Base-by-base conservation (phyloP, 1,284 basidiomycete genomes). In the Laetiporus sulphureus region DNA sequence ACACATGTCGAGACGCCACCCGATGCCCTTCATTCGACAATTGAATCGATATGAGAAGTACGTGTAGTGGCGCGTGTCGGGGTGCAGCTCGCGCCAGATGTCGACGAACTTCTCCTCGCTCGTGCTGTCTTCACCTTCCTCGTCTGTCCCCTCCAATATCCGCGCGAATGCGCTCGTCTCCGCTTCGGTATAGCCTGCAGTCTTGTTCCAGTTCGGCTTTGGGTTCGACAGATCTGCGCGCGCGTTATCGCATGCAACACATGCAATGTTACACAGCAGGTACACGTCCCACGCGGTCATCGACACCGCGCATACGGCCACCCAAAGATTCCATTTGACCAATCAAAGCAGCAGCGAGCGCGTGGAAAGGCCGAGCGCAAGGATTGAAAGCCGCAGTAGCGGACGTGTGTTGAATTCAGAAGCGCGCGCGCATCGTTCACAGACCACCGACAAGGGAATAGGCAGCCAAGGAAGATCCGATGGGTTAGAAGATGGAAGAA, bases 1-100 rank as follows among this genome's bases (percentile, higher is more conserved):
- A 89, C 88, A 90, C 67, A 82, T 83, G 59, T 94, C 90, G 32
- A 94, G 62, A 47, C 90, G 71, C 91, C 91, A 94, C 2, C 91
- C 91, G 34, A 91, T 73, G 2, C 89, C 85, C 55, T 91, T 93
- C 44, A 59, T 59, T 32, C 91, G 68, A 58, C 86, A 89, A 47
- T 87, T 79, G 62, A 91, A 91, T 19, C 89, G 75, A 60, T 88
- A 92, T 5, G 83, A 84, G 49, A 87, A 93, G 60, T 92, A 94
- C 0, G 85, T 88, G 60, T 86, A 94, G 51, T 89, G 80, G 15
- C 63, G 65, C 20, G 71, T 64, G 24, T 77, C 71, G 2, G 88
- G 87, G 57, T 93, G 80, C n/a, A 71, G 60, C 22, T 75, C 64
- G 40, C 91, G 73, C 91, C 91, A 94, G 21, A 90, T 67, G 52